Evolutionary conservation across 140 eudicot species (phyloP).

Genomic region (Oenanthe javanica): DNA sequence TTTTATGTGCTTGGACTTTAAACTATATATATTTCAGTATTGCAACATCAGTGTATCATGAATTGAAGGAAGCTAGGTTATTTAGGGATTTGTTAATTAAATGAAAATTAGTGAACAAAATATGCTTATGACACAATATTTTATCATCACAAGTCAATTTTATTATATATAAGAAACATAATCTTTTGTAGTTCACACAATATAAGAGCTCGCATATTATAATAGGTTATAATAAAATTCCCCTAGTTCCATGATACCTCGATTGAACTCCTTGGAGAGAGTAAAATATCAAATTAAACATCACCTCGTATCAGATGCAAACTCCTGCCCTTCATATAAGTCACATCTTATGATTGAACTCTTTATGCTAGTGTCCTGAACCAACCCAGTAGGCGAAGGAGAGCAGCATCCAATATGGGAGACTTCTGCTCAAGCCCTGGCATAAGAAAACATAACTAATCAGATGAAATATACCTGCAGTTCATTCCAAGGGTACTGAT

Average conservation of each 20-base stretch:
- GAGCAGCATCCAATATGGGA: constrained; percentile 68
- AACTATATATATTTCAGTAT: background rate
- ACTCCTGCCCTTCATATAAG: background rate
- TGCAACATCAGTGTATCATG: background rate
- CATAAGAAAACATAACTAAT: background rate
- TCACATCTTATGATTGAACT: background rate
- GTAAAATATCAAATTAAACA: background rate
- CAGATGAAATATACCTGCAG: background rate
- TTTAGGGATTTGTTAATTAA: background rate
- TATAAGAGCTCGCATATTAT: background rate
- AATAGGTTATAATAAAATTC: background rate
- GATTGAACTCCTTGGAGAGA: background rate
- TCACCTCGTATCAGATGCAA: constrained; percentile 10
- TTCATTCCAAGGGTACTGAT: background rate
- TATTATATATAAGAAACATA: background rate
- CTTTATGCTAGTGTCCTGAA: constrained; percentile 75
- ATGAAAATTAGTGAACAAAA: background rate
- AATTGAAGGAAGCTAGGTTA: background rate
- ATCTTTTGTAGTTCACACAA: background rate
- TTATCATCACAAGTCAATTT: background rate
- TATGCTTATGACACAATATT: background rate
- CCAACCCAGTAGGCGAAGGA: constrained; percentile 86
- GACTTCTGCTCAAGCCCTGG: constrained; percentile 78
- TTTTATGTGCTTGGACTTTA: background rate
- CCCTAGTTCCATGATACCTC: background rate